These are phyloP conservation scores for Pinus albicaulis DNA, from an alignment of 75 land plant species.

Conservation along the genomic window DNA sequence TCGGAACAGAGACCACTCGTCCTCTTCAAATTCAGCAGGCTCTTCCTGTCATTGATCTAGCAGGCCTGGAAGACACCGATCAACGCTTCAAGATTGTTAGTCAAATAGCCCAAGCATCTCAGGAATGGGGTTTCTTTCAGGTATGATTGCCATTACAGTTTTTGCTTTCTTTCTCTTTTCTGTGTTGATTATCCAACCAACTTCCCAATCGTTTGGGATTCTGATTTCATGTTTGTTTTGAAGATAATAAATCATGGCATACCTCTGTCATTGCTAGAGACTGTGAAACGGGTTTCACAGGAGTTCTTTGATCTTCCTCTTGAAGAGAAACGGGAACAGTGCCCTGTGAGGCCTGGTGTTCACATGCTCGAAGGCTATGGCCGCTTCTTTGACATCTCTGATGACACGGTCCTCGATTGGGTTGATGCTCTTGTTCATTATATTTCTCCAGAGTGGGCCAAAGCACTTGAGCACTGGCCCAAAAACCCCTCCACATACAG, in stretches of 20 bases:
- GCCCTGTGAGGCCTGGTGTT: no score
- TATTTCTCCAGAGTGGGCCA: no score
- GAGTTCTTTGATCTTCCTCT: no score
- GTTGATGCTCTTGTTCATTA: background rate
- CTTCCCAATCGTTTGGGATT: background rate
- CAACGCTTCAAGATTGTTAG: background rate
- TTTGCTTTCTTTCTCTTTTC: background rate
- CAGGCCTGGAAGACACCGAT: background rate
- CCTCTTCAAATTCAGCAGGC: background rate
- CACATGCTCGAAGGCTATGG: conserved; percentile 5
- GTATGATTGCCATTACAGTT: background rate
- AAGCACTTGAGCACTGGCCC: no score
- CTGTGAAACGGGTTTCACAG: no score
- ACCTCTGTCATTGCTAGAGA: no score
- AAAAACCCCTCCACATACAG: no score
- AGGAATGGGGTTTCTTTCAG: conserved; percentile 1
- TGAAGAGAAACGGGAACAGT: no score
- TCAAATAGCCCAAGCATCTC: background rate
- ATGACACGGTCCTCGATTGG: conserved; percentile 11
- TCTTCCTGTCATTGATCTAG: conserved; percentile 2
- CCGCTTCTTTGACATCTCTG: background rate
- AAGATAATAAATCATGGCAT: no score
- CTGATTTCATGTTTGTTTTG: no score
- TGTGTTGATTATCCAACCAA: no score
- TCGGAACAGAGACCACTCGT: background rate